Evolutionary conservation across 2,329 filamentous ascomycete genomes (phyloP).

Genomic region (Mycogone perniciosa): DNA sequence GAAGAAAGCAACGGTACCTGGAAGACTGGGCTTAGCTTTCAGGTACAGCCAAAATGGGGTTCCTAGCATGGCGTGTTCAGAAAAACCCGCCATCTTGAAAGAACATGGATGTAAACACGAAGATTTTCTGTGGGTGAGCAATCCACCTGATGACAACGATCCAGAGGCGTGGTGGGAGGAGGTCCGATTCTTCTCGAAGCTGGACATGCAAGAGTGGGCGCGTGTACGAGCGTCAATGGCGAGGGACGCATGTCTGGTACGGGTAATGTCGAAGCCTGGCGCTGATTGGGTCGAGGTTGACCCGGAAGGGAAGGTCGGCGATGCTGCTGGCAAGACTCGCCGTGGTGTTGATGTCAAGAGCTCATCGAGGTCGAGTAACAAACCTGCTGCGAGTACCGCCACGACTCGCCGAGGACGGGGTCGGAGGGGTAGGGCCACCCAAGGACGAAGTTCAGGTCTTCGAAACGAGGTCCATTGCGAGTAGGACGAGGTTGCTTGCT

Average conservation of each 20-base stretch:
- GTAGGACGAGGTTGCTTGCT: not conserved
- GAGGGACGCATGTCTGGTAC: constrained; percentile 2
- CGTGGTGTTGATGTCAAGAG: too few species aligned
- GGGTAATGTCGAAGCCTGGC: not conserved
- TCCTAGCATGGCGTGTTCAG: not conserved
- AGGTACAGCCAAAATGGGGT: constrained; percentile 7
- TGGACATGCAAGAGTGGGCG: not conserved
- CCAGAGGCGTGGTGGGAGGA: not conserved
- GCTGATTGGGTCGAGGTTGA: not conserved
- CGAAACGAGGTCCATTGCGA: not conserved
- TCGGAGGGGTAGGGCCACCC: too few species aligned
- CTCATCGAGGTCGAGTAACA: too few species aligned
- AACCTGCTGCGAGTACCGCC: not conserved
- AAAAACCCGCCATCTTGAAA: not conserved
- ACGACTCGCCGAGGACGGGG: too few species aligned
- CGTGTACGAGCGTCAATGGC: not conserved
- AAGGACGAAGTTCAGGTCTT: not conserved
- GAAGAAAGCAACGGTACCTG: not conserved
- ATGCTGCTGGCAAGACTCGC: not conserved
- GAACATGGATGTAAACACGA: not conserved
- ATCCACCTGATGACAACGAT: not conserved
- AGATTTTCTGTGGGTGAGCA: not conserved
- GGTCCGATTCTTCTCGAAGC: not conserved
- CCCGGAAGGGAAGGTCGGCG: not conserved
- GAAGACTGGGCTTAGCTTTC: not conserved